Percentiles rank a stretch among this genome's conserved stretches.
phyloP scores from a whole-genome alignment of 2,329 filamentous ascomycete genomes.

The Xylariaceae sp. region DNA sequence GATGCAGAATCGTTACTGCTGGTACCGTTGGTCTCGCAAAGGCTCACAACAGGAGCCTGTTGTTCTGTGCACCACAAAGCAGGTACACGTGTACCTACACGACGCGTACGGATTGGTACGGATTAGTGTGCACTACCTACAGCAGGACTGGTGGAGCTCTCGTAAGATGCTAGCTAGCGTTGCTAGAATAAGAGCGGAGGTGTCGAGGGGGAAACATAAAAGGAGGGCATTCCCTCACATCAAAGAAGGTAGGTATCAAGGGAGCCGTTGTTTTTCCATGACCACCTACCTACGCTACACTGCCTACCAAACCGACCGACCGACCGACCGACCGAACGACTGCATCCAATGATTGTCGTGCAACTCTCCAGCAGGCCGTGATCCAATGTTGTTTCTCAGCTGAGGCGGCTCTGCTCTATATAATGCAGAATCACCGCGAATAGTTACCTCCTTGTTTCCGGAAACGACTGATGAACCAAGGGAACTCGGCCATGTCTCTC shows the following conservation, averaged over 20 bases:
- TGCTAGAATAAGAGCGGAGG: background rate
- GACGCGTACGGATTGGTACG: background rate
- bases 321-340: background rate
- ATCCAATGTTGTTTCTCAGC: background rate
- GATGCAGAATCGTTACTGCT: too few relatives aligned
- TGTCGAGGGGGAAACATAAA: constrained; percentile 18
- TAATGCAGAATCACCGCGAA: background rate
- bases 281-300: background rate
- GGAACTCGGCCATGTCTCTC: background rate
- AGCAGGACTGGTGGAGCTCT: constrained; percentile 9
- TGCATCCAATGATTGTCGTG: background rate
- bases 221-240: constrained; percentile 14
- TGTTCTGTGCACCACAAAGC: background rate
- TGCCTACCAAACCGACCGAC: too few relatives aligned
- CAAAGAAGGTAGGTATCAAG: background rate
- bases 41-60: background rate
- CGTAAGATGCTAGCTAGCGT: constrained; percentile 1
- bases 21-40: too few relatives aligned
- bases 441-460: background rate
- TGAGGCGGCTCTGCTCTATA: background rate
- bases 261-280: background rate
- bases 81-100: background rate
- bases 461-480: background rate
- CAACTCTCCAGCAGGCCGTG: background rate
- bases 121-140: too few relatives aligned